Base-by-base conservation (phyloP, 805 yeast species). In the Wickerhamiella nectarea region DNA sequence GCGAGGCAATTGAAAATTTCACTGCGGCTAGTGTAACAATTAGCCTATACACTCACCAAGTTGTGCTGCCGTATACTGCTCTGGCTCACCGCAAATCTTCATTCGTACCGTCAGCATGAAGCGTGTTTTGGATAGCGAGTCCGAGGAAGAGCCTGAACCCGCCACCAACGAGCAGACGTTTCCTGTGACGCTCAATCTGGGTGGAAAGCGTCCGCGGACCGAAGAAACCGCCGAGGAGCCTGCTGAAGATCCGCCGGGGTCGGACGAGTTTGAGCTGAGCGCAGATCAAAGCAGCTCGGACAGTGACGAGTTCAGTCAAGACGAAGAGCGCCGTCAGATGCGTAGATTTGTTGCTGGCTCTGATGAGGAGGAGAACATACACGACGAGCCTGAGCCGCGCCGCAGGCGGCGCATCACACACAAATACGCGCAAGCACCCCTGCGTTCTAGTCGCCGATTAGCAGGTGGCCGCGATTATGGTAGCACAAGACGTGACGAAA, bases 271-370 rank as follows among this genome's bases (percentile, higher is more conserved):
- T 18, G 36, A 21, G 31, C 18, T 34, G 33, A 38, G 39, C 34
- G 21, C 20, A 11, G 39, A 18, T 5, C 11, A 19, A 25, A 1
- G 19, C 5, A 36, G 34, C 14, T 20, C 24, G 14, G 28, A 21
- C 2, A 35, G 38, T 5, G 31, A 28, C 4, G 46, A 44, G 19
- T 38, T 21, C 36, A 17, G 35, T 4, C 43, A 38, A 5, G 20
- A 24, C 11, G 43, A 37, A 10, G 31, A 26, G 17, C 37, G 43
- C 24, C 31, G 33, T 7, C 9, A 24, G 18, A 22, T 40, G 29
- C 36, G 41, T 15, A 40, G 44, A 2, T 46, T 46, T 33, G 36
- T 52, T 3, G 55, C 49, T n/a, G 50, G 48, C 29, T 49, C 53
- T 2, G 55, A 52, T 31, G 54, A 46, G 18, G 43, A 40, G 22